Percentiles rank a stretch among this genome's conserved stretches.
phyloP scores from a whole-genome alignment of 2,329 filamentous ascomycete genomes.

The Thermoascus crustaceus region DNA sequence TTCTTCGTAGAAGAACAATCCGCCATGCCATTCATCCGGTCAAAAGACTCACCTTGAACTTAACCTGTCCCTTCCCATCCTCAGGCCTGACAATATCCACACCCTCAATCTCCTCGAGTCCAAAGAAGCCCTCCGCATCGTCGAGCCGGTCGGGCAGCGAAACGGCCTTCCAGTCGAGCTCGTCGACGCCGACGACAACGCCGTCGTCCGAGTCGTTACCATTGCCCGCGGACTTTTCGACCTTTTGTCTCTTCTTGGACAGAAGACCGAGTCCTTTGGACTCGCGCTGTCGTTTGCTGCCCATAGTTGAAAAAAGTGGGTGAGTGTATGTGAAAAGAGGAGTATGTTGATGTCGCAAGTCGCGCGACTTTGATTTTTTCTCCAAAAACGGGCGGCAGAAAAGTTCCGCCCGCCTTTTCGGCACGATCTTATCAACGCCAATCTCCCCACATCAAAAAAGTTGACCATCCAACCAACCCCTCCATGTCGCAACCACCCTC shows the following conservation, averaged over 20 bases:
- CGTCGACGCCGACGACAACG: constrained; percentile 37
- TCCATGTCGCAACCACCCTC: constrained; percentile 1
- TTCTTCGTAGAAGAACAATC: not conserved
- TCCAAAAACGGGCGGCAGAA: constrained; percentile 13
- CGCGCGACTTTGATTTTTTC: not conserved
- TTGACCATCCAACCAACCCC: constrained; percentile 4
- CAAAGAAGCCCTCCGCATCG: constrained; percentile 90
- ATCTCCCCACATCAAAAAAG: constrained; percentile 21
- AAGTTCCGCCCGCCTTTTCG: constrained; percentile 16
- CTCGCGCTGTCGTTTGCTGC: constrained; percentile 29
- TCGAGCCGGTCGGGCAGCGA: constrained; percentile 66
- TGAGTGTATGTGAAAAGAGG: not conserved
- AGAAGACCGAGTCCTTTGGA: constrained; percentile 19
- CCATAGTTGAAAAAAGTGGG: constrained; percentile 19
- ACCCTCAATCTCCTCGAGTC: constrained; percentile 82
- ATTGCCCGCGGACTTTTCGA: constrained; percentile 11
- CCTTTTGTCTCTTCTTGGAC: constrained; percentile 30
- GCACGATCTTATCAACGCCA: constrained; percentile 28
- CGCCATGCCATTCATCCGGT: not conserved
- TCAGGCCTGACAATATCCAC: constrained; percentile 70
- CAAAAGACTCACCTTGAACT: constrained; percentile 31
- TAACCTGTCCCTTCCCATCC: constrained; percentile 42
- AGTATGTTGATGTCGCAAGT: not conserved
- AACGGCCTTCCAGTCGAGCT: constrained; percentile 57
- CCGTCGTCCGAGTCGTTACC: constrained; percentile 8